A percentile compares a stretch with the other conserved stretches of the same genome.
phyloP scores from a whole-genome alignment of 495 filamentous ascomycete genomes.

The Daldinia decipiens region DNA sequence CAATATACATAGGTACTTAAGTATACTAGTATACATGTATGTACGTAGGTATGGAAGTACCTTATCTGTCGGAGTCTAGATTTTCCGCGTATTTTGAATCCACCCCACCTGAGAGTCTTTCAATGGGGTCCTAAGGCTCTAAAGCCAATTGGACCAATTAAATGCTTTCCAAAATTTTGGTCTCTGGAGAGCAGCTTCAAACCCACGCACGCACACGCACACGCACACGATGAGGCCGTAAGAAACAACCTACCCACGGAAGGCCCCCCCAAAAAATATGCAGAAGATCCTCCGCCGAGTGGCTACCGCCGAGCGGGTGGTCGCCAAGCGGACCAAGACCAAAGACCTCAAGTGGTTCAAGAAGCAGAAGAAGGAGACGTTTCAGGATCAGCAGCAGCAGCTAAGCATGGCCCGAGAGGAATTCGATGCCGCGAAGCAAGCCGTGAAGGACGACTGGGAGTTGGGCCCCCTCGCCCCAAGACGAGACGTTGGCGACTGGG shows the following conservation, averaged over 20 bases:
- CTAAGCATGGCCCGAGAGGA: slow-evolving; percentile 23
- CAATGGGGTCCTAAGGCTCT: not conserved
- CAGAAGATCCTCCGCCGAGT: slow-evolving; percentile 79
- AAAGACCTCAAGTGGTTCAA: slow-evolving; percentile 51
- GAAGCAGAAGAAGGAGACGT: slow-evolving; percentile 47
- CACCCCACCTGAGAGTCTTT: not conserved
- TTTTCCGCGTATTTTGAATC: slow-evolving; percentile 21
- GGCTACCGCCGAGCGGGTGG: slow-evolving; percentile 71
- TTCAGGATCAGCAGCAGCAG: slow-evolving; percentile 12
- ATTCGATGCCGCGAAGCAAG: slow-evolving; percentile 46
- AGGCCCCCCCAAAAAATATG: slow-evolving; percentile 69
- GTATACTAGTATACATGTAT: not conserved
- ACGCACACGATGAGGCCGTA: slow-evolving; percentile 14
- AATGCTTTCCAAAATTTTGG: slow-evolving; percentile 12
- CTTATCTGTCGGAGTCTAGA: slow-evolving; percentile 31
- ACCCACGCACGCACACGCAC: slow-evolving; percentile 5
- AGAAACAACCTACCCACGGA: slow-evolving; percentile 7
- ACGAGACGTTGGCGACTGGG: slow-evolving; percentile 65
- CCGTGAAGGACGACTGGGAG: slow-evolving; percentile 73
- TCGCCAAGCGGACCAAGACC: slow-evolving; percentile 58
- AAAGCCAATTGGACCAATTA: slow-evolving; percentile 27
- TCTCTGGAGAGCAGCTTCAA: not conserved
- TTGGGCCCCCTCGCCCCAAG: slow-evolving; percentile 79
- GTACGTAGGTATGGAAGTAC: not conserved
- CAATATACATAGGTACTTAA: not conserved